phyloP scores from a whole-genome alignment of 345 rosid species.

The Melaleuca alternifolia region DNA sequence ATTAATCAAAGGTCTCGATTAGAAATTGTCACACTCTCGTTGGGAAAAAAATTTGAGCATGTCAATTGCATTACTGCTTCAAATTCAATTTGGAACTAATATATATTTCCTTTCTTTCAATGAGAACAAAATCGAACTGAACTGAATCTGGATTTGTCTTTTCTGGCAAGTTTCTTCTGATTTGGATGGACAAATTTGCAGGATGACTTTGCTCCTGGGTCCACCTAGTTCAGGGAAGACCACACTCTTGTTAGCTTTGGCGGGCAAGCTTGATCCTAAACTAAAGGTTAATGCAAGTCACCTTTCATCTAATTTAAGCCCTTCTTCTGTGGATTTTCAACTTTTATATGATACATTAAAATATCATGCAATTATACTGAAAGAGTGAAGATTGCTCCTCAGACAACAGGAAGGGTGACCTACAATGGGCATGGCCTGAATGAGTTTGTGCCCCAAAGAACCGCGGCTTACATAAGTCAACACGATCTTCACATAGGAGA shows the following conservation, averaged over 20 bases:
- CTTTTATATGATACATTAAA: background rate
- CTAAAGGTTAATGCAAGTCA: conserved; percentile 1
- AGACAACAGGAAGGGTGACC: conserved; percentile 32
- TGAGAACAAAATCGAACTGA: background rate
- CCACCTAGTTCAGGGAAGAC: conserved; percentile 91
- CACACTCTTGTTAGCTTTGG: conserved; percentile 46
- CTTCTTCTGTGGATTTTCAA: background rate
- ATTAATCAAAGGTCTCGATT: background rate
- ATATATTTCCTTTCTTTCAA: background rate
- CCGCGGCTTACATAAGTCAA: conserved; percentile 63
- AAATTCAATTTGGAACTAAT: background rate
- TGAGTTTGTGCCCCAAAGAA: conserved; percentile 38
- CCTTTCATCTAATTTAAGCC: background rate
- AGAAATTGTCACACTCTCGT: background rate
- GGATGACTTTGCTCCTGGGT: conserved; percentile 50
- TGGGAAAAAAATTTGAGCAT: background rate
- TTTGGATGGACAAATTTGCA: background rate
- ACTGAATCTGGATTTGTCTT: background rate
- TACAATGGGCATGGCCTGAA: conserved; percentile 37
- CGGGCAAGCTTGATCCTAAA: conserved; percentile 13
- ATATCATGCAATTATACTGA: background rate
- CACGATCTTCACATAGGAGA: conserved; percentile 71
- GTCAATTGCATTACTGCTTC: background rate
- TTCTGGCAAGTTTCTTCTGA: background rate
- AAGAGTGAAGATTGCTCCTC: background rate